A percentile compares a stretch with the other conserved stretches of the same genome.
Evolutionary conservation across 352 stramenopile genomes (phyloP).

Genomic region (Phytophthora syringae): DNA sequence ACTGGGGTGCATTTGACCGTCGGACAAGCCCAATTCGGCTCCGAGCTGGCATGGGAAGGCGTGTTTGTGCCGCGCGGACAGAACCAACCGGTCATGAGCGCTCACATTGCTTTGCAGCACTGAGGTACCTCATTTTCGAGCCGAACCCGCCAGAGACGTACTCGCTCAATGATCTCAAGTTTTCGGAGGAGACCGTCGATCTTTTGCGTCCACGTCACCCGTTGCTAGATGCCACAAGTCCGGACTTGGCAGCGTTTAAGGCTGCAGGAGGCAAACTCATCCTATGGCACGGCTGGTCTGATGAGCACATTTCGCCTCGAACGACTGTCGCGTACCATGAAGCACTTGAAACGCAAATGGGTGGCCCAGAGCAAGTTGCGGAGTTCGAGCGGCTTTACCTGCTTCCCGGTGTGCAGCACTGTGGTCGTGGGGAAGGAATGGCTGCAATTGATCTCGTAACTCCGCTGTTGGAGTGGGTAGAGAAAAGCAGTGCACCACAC

Average conservation of each 20-base stretch:
- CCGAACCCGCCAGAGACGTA: conserved; percentile 36
- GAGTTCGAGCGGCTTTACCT: conserved; percentile 49
- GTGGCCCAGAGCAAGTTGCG: conserved; percentile 13
- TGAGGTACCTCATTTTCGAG: conserved; percentile 48
- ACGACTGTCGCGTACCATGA: conserved; percentile 48
- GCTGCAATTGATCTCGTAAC: conserved; percentile 42
- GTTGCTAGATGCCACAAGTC: conserved; percentile 42
- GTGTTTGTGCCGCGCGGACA: conserved; percentile 36
- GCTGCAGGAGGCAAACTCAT: conserved; percentile 43
- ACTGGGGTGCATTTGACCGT: conserved; percentile 39
- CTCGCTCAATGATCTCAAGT: conserved; percentile 41
- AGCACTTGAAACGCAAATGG: conserved; percentile 39
- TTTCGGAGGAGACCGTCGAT: conserved; percentile 35
- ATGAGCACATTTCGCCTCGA: conserved; percentile 47
- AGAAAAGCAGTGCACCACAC: conserved; percentile 27
- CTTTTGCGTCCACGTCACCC: conserved; percentile 35
- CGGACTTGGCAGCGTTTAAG: conserved; percentile 43
- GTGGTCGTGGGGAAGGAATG: conserved; percentile 41
- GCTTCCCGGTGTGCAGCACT: conserved; percentile 46
- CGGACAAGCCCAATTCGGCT: conserved; percentile 42
- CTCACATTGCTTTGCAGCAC: conserved; percentile 35
- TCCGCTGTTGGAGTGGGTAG: conserved; percentile 47
- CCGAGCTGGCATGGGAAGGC: conserved; percentile 38
- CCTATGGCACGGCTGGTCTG: conserved; percentile 47
- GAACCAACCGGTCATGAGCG: conserved; percentile 30